Evolutionary conservation across 345 rosid genomes (phyloP), one percentile per base, ranked within the genome.

Genomic region (Firmiana major): DNA sequence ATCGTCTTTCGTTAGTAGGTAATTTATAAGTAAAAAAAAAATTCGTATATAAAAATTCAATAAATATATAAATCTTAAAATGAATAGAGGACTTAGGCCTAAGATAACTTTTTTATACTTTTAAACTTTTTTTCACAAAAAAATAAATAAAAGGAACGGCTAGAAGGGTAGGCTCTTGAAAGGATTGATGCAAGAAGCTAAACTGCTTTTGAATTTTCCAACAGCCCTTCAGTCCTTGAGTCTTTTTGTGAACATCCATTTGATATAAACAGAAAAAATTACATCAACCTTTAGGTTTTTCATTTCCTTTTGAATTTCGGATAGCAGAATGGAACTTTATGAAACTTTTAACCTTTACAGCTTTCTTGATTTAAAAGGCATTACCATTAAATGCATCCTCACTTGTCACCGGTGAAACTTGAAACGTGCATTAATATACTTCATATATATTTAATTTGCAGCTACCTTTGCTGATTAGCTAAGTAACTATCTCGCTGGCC

Each of bases 391-490:
- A 67, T 67, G 54, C 54, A 24, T 28, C 57, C 34, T 1, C 21
- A 69, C 55, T 69, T 26, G 73, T 26, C 57, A 9, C 73, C 73
- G 24, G 1, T 69, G 55, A 68, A 46, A 68, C 36, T 6, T 43
- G 17, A 19, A 45, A 13, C 38, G 12, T 60, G 65, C 19, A 59
- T 21, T 26, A 24, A 26, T 58, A 31, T 15, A 21, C 28, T n/a
- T 55, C 5, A 13, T 16, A 1, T 6, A 2, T n/a, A 0, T 13
- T 28, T 31, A 1, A 24, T 48, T 69, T 28, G 16, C 21, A 11
- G n/a, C 60, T 13, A 24, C 76, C 75, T 63, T 79, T 77, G 11
- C 79, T 51, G 60, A 10, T 71, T 24, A 38, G 85, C 69, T 58
- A 84, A 81, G 84, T 38, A 73, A 79, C 73, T 16, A 45, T 28